Percentiles rank a stretch among this genome's conserved stretches.
phyloP scores from a whole-genome alignment of 352 stramenopile genomes.

The Pythium rhizo-oryzae region DNA sequence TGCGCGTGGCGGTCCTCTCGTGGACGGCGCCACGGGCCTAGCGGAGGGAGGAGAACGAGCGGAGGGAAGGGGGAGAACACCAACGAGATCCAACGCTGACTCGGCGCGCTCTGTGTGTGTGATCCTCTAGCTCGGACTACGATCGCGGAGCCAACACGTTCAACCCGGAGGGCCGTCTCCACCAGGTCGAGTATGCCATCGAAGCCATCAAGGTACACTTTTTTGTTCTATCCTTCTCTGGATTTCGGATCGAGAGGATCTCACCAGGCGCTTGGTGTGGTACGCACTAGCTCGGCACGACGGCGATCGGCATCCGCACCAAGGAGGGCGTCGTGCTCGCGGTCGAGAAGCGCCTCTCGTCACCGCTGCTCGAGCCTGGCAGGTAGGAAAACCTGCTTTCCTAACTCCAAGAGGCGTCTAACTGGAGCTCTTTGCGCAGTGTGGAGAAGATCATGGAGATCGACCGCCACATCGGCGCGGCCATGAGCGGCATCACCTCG shows the following conservation, averaged over 20 bases:
- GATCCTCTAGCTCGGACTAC: slow-evolving; percentile 94
- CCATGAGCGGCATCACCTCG: slow-evolving; percentile 98
- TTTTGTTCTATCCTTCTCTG: not conserved
- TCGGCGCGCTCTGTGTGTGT: not conserved
- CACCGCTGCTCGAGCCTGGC: slow-evolving; percentile 93
- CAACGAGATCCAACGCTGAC: not conserved
- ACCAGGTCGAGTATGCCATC: slow-evolving; percentile 99
- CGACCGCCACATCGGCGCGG: slow-evolving; percentile 97
- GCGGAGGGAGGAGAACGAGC: not conserved
- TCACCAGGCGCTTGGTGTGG: not conserved
- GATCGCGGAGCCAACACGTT: slow-evolving; percentile 99
- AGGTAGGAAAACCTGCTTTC: slow-evolving; percentile 40
- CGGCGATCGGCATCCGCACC: slow-evolving; percentile 97
- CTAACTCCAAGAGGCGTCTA: not conserved
- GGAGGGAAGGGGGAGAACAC: not conserved
- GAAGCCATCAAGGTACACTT: slow-evolving; percentile 94
- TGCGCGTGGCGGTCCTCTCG: not conserved
- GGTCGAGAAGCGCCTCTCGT: slow-evolving; percentile 99
- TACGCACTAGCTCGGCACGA: slow-evolving; percentile 93
- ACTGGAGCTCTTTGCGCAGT: slow-evolving; percentile 42
- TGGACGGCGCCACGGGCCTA: not conserved
- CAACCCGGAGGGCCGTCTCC: slow-evolving; percentile 98
- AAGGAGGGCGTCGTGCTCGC: slow-evolving; percentile 98
- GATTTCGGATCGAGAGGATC: not conserved
- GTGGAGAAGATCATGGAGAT: slow-evolving; percentile 99